Evolutionary conservation across 495 filamentous ascomycete species (phyloP), one percentile per base, ranked within the genome.

Genomic region (Podospora fimiseda): DNA sequence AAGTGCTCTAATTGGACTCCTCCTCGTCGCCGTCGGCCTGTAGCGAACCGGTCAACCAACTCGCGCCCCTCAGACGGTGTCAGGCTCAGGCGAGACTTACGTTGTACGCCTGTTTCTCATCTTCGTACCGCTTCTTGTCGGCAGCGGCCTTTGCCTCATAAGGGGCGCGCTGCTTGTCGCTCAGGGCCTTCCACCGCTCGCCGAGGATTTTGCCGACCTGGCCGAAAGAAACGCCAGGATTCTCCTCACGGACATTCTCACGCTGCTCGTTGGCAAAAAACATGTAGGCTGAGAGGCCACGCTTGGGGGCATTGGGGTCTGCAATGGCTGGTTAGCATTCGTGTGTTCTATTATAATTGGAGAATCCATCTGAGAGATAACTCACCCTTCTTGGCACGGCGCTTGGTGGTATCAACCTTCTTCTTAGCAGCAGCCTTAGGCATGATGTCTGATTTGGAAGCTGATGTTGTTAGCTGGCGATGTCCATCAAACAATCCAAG

Each of bases 231-330:
- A 99, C 95, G 52, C 92, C 92, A 4, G 94, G 92, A 80, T 99
- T 97, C 73, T 99, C 93, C 67, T 94, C 88, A 65, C 92, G 88
- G 60, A 99, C 93, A 70, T 93, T 95, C 61, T 97, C 93, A 60
- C 93, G 90, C 72, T 96, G 87, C 70, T 97, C 94, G 63, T 97
- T 97, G 80, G 93, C 93, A 69, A 99, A 99, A 83, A 97, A 99
- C 93, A 99, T 99, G 83, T 99, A 99, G 47, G 94, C 93, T 18
- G 93, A 99, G 44, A 99, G 88, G 74, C 90, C 94, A 74, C 93
- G 88, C 88, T 97, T 99, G 67, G 93, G 93, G 43, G 91, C 91
- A 70, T 97, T 96, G 74, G 93, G 93, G 71, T 98, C 93, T 97
- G 58, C 2, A 49, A 15, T 14, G 13, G n/a, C n/a, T 13, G 3